Evolutionary conservation across 495 filamentous ascomycete genomes (phyloP), one percentile per base, ranked within the genome.

Genomic region (Aspergillus wentii): DNA sequence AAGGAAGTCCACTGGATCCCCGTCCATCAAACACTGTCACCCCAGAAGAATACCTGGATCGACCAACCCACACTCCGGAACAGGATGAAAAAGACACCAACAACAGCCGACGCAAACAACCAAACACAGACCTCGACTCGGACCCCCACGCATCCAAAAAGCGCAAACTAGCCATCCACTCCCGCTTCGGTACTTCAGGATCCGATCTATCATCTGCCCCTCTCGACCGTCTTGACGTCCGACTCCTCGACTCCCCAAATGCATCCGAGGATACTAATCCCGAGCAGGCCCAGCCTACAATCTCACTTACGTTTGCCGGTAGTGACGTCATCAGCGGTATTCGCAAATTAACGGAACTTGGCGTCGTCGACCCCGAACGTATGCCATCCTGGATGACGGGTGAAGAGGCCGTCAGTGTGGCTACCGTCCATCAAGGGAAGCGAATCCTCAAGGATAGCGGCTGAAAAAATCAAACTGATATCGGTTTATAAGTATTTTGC

Each of bases 361-460:
- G 86, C 0, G 68, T 86, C 10, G 56, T 92, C 9, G 78, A 90
- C 48, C 83, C 84, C 0, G 73, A 78, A 57, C 72, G 65, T 16
- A 90, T 94, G 79, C 88, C 88, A 0, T 84, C 86, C 0, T 95
- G 88, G 88, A 83, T 94, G 81, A 90, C 86, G 1, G 88, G 88
- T 1, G 86, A 94, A 51, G 87, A 85, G 15, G 84, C 79, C 0
- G 79, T 94, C 3, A 90, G 82, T 45, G 61, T 80, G 29, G 85
- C 83, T 1, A 71, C 74, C 27, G 77, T 94, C 1, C 74, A 69
- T 36, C 51, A 71, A 29, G 84, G 86, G 3, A 74, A 72, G 47
- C 79, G 58, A 10, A 33, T 66, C 5, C 19, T 37, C 11, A 55
- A 40, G 8, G 48, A 52, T 30, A 33, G 27, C 37, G 43, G 40